Base-by-base conservation (phyloP, 2,329 filamentous ascomycete genomes). In the Fusarium pseudocircinatum region DNA sequence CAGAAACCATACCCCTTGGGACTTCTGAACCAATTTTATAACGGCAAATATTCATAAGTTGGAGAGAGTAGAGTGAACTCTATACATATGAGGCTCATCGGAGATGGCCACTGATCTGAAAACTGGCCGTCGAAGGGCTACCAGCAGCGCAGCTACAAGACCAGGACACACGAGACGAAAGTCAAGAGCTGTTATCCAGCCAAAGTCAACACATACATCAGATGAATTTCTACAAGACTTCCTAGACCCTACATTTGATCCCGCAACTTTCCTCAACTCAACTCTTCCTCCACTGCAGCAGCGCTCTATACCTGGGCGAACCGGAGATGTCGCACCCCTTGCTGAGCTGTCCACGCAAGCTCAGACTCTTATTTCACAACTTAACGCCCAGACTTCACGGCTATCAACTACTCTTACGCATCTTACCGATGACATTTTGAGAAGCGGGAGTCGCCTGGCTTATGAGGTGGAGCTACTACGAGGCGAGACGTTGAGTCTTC, bases 401-500 rank as follows among this genome's bases (percentile, higher is more conserved):
- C 85, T 98, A 13, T 94, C 95, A 20, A 91, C 88, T 60, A 93
- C 91, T 50, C 87, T 99, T 65, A 97, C 95, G 37, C 92, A 96
- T 78, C 86, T 98, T 67, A 98, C 96, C 16, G 96, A 99, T 81
- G 96, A 98, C 75, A 98, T 99, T 72, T 83, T 99, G 70, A 90
- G 96, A 64, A 95, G 94, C 78, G 94, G 95, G 32, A 94, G 94
- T 73, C 89, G 96, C 8, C 85, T 99, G 64, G 94, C 95, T 26
- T 99, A 99, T 79, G 94, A 98, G 82, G 96, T 98, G 26, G 96
- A 98, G 82, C 89, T 98, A 24, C 83, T 98, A 54, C 90, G 95
- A n/a, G 95, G 95, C 71, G 95, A 98, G 82, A 93, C 94, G 6
- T 84, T 95, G 52, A 88, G 93, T n/a, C 85, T 98, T 40, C 91